A percentile compares a stretch with the other conserved stretches of the same genome.
Evolutionary conservation across 1,284 basidiomycete species (phyloP).

Genomic region (Apiotrichum porosum): DNA sequence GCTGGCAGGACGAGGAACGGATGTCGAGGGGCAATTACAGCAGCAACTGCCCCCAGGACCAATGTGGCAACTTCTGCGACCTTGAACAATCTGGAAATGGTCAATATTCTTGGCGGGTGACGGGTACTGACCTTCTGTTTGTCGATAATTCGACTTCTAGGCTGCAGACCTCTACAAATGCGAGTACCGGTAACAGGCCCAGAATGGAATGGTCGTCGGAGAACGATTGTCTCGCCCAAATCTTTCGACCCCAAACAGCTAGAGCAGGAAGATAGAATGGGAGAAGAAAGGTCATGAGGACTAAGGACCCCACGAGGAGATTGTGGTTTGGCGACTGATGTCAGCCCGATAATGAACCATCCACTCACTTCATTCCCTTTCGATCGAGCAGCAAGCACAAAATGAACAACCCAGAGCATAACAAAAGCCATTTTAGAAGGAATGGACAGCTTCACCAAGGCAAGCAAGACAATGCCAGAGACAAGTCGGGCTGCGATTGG

Average conservation of each 20-base stretch:
- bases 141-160: conserved; percentile 46
- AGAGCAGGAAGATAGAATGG: conserved; percentile 75
- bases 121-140: conserved; percentile 46
- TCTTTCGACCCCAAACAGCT: conserved; percentile 83
- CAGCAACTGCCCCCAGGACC: conserved; percentile 55
- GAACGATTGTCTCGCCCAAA: conserved; percentile 28
- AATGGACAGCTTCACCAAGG: conserved; percentile 65
- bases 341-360: not conserved
- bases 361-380: not conserved
- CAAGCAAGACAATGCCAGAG: conserved; percentile 53
- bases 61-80: conserved; percentile 54
- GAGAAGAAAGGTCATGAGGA: conserved; percentile 64
- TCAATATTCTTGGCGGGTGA: not conserved
- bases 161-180: conserved; percentile 51
- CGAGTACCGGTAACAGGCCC: conserved; percentile 17
- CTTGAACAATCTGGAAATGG: conserved; percentile 15
- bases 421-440: conserved; percentile 89
- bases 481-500: not conserved
- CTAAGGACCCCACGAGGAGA: conserved; percentile 52
- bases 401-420: conserved; percentile 70
- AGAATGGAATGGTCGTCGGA: conserved; percentile 23
- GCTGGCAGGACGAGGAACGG: conserved; percentile 21
- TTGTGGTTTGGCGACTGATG: conserved; percentile 34
- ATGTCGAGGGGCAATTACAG: conserved; percentile 58
- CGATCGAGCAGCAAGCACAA: conserved; percentile 34